These are phyloP conservation scores for Rhododendron simsii DNA, from an alignment of 148 eudicot genomes.

Conservation along the genomic window DNA sequence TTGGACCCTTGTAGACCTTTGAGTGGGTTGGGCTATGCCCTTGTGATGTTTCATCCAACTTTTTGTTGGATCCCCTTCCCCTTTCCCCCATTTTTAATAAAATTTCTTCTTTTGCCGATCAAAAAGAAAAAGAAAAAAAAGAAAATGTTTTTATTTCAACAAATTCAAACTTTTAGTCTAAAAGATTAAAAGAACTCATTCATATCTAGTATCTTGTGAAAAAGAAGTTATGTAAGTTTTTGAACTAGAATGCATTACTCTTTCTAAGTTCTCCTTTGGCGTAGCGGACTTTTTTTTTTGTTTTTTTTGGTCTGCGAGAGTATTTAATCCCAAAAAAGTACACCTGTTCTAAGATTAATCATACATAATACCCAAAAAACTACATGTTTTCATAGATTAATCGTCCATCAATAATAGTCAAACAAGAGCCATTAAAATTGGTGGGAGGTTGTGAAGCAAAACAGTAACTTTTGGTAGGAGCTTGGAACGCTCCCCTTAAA, in stretches of 20 bases:
- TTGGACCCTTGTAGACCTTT: too few species aligned
- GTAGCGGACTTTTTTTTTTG: not conserved
- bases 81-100: too few species aligned
- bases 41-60: too few species aligned
- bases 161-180: not conserved
- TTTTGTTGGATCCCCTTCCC: too few species aligned
- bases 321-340: not conserved
- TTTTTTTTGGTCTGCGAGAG: not conserved
- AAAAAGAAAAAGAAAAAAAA: too few species aligned
- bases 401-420: not conserved
- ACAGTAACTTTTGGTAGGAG: not conserved
- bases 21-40: too few species aligned
- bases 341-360: not conserved
- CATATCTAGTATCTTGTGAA: not conserved
- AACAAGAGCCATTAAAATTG: not conserved
- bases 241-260: not conserved
- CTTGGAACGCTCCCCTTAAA: not conserved
- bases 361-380: not conserved
- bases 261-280: not conserved
- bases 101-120: too few species aligned
- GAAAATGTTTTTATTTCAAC: not conserved
- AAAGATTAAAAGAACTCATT: not conserved
- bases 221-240: not conserved
- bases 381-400: not conserved
- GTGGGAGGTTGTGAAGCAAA: not conserved